Conservation (phyloP, 495 filamentous ascomycete genomes). For the Penicillium cosmopolitanum region DNA sequence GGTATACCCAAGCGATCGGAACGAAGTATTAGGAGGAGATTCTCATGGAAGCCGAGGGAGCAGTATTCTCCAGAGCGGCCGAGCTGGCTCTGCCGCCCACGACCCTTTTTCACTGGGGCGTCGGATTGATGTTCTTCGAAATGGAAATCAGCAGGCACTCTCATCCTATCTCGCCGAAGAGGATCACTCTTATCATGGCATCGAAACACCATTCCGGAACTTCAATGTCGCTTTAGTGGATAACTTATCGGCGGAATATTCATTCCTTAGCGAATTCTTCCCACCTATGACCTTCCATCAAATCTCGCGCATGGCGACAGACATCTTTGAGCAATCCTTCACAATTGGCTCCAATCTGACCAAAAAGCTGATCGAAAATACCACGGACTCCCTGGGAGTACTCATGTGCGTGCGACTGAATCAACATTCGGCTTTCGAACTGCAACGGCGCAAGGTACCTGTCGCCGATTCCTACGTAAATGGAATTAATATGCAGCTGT, state of each 20-base stretch:
- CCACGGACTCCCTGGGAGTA: slow-evolving; percentile 81
- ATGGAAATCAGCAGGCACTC: slow-evolving; percentile 69
- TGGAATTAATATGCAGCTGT: slow-evolving; percentile 90
- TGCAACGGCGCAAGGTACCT: slow-evolving; percentile 88
- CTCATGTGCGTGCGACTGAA: slow-evolving; percentile 91
- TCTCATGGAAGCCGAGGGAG: slow-evolving; percentile 63
- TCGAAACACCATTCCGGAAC: slow-evolving; percentile 87
- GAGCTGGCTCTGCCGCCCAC: slow-evolving; percentile 65
- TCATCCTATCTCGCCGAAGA: slow-evolving; percentile 86
- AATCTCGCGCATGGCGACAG: slow-evolving; percentile 67
- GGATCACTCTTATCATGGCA: slow-evolving; percentile 78
- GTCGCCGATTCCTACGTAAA: slow-evolving; percentile 91
- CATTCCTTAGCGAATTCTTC: slow-evolving; percentile 91
- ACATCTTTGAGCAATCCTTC: slow-evolving; percentile 86
- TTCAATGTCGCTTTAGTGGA: slow-evolving; percentile 94
- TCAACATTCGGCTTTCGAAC: slow-evolving; percentile 88
- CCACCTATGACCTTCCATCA: slow-evolving; percentile 60
- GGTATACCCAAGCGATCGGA: slow-evolving; percentile 78
- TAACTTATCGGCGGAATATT: slow-evolving; percentile 93
- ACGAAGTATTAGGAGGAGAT: slow-evolving; percentile 82
- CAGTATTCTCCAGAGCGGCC: slow-evolving; percentile 36
- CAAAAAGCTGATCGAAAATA: slow-evolving; percentile 72
- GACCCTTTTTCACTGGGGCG: slow-evolving; percentile 89
- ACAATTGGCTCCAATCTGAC: slow-evolving; percentile 75
- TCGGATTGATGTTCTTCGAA: slow-evolving; percentile 77